These are phyloP conservation scores for Neoconidiobolus thromboides DNA, from an alignment of 371 early-diverging fungal genomes.

Conservation along the genomic window DNA sequence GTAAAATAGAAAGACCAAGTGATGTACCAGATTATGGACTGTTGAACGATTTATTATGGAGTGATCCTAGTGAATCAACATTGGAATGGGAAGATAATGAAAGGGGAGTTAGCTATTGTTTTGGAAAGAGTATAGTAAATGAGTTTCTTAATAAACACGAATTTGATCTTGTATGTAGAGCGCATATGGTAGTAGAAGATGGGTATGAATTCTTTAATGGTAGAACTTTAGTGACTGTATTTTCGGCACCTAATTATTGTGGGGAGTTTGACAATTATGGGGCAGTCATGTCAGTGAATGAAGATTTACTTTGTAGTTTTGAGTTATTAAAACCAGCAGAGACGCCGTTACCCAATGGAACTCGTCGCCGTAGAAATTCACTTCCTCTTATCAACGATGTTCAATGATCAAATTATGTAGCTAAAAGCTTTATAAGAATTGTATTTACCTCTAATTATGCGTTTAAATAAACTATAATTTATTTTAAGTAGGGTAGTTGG, in stretches of 20 bases:
- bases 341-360: neutral
- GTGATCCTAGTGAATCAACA: conserved; percentile 67
- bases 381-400: neutral
- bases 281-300: conserved; percentile 96
- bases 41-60: conserved; percentile 89
- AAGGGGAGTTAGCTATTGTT: conserved; percentile 78
- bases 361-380: neutral
- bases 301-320: conserved; percentile 64
- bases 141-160: conserved; percentile 83
- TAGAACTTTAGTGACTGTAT: conserved; percentile 83
- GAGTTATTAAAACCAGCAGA: conserved; percentile 65
- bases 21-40: conserved; percentile 91
- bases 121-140: conserved; percentile 68
- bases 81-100: conserved; percentile 82
- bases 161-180: conserved; percentile 80
- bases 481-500: too few relatives aligned
- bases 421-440: too few relatives aligned
- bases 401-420: too few relatives aligned
- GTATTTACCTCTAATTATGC: too few relatives aligned
- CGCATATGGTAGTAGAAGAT: conserved; percentile 92
- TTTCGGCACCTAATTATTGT: conserved; percentile 92
- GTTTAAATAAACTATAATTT: too few relatives aligned
- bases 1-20: conserved; percentile 78
- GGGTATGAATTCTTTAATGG: conserved; percentile 92
- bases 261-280: conserved; percentile 93